A percentile compares a stretch with the other conserved stretches of the same genome.
These are phyloP conservation scores for Miscanthus lutarioriparius DNA, from an alignment of 176 grass and related monocot genomes.

Conservation along the genomic window DNA sequence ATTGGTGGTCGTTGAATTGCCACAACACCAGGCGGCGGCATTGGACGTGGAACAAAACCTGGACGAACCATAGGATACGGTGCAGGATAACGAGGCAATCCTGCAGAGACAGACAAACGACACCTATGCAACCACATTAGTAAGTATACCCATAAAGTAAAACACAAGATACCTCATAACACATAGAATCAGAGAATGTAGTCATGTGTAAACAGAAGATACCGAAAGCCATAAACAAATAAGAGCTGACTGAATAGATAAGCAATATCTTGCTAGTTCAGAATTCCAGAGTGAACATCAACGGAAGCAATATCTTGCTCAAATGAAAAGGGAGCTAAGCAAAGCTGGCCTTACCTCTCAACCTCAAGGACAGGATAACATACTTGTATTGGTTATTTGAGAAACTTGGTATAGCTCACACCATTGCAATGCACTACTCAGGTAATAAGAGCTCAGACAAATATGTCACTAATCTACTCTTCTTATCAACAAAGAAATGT, in stretches of 20 bases:
- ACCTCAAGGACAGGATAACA: slow-evolving; percentile 29
- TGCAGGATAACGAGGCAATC: slow-evolving; percentile 45
- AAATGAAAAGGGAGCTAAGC: slow-evolving; percentile 39
- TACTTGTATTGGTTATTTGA: slow-evolving; percentile 56
- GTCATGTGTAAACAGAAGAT: neutral
- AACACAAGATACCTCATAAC: neutral
- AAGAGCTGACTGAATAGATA: slow-evolving; percentile 15
- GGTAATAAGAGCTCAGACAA: slow-evolving; percentile 53
- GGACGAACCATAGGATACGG: slow-evolving; percentile 71
- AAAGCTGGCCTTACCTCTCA: slow-evolving; percentile 54
- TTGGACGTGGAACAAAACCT: slow-evolving; percentile 59
- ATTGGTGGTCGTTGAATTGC: slow-evolving; percentile 48
- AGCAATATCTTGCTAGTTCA: slow-evolving; percentile 17
- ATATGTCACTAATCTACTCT: slow-evolving; percentile 50
- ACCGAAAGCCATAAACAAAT: slow-evolving; percentile 26
- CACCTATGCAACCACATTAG: slow-evolving; percentile 59
- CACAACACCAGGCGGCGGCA: slow-evolving; percentile 55
- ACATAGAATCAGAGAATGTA: neutral
- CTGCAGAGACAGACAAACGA: slow-evolving; percentile 49
- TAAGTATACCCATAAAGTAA: slow-evolving; percentile 24
- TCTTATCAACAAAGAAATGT: slow-evolving; percentile 30
- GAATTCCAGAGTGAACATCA: slow-evolving; percentile 1
- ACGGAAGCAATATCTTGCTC: slow-evolving; percentile 24
- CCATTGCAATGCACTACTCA: slow-evolving; percentile 58
- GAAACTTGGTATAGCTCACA: slow-evolving; percentile 58